phyloP scores from a whole-genome alignment of 208 protist species.

The Crithidia sp. region DNA sequence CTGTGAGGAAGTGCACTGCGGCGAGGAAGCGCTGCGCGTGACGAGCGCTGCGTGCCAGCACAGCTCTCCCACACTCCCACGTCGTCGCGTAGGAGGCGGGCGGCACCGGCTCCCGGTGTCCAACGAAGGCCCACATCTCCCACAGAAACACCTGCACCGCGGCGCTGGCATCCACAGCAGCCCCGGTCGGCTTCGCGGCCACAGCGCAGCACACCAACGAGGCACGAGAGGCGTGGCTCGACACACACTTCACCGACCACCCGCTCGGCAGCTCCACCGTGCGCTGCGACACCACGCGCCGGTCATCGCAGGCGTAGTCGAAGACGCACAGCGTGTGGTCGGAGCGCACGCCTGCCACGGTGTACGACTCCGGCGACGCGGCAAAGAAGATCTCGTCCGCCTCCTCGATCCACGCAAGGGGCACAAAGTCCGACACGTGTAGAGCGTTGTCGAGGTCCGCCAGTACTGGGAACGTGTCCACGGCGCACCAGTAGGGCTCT shows the following conservation, averaged over 20 bases:
- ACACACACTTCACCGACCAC: slow-evolving; percentile 51
- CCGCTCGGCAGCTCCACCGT: slow-evolving; percentile 46
- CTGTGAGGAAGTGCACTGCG: slow-evolving; percentile 59
- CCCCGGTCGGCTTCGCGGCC: neutral
- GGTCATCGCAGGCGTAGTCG: slow-evolving; percentile 51
- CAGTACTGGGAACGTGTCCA: slow-evolving; percentile 56
- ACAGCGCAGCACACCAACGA: slow-evolving; percentile 61
- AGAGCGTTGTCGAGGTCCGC: slow-evolving; percentile 24
- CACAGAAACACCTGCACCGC: slow-evolving; percentile 56
- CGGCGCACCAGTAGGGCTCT: slow-evolving; percentile 55
- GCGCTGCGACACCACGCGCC: slow-evolving; percentile 52
- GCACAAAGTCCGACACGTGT: slow-evolving; percentile 74
- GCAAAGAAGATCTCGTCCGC: slow-evolving; percentile 63
- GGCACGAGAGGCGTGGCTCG: slow-evolving; percentile 47
- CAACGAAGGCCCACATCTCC: slow-evolving; percentile 59
- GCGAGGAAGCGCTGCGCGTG: slow-evolving; percentile 65
- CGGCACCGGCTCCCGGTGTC: slow-evolving; percentile 11
- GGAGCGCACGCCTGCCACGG: slow-evolving; percentile 43
- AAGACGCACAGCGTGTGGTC: slow-evolving; percentile 65
- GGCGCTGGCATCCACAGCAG: neutral
- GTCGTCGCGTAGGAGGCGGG: slow-evolving; percentile 34
- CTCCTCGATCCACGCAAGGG: slow-evolving; percentile 62
- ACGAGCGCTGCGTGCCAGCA: slow-evolving; percentile 53
- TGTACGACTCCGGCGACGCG: slow-evolving; percentile 54
- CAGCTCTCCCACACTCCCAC: slow-evolving; percentile 69